phyloP scores from a whole-genome alignment of 805 yeast species.

The Candida parachauliodes region DNA sequence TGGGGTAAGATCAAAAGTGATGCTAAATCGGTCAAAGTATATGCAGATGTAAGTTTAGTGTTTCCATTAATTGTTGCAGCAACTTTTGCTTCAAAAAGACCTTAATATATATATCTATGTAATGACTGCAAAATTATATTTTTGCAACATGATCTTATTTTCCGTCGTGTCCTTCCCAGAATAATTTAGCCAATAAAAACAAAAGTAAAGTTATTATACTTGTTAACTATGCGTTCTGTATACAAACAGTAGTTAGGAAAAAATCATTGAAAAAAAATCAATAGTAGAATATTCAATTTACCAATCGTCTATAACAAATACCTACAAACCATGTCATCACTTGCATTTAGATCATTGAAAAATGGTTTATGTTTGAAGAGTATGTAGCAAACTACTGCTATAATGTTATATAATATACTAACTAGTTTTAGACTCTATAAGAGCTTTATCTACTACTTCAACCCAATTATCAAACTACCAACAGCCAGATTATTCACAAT shows the following conservation, averaged over 20 bases:
- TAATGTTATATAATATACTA: constrained; percentile 1
- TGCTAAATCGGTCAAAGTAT: constrained; percentile 87
- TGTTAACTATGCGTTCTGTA: constrained; percentile 4
- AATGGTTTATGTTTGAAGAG: constrained; percentile 39
- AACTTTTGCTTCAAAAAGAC: constrained; percentile 68
- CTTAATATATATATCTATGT: constrained; percentile 9
- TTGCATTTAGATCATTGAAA: constrained; percentile 45
- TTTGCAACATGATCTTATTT: no score
- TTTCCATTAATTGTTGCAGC: constrained; percentile 97
- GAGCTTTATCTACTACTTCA: constrained; percentile 51
- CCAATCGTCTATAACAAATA: no score
- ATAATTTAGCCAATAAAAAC: constrained; percentile 13
- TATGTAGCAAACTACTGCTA: constrained; percentile 18
- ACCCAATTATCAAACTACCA: constrained; percentile 72
- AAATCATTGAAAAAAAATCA: constrained; percentile 5
- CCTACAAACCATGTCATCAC: constrained; percentile 10
- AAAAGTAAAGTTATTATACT: constrained; percentile 10
- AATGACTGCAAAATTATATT: no score
- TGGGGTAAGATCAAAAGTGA: constrained; percentile 99
- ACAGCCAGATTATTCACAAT: constrained; percentile 85
- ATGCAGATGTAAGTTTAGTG: constrained; percentile 91
- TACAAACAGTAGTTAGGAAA: constrained; percentile 1
- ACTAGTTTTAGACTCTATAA: constrained; percentile 21
- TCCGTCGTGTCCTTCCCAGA: not conserved
- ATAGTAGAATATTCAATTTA: not conserved